A percentile compares a stretch with the other conserved stretches of the same genome.
phyloP scores from a whole-genome alignment of 2,329 filamentous ascomycete genomes.

The Clonostachys solani region DNA sequence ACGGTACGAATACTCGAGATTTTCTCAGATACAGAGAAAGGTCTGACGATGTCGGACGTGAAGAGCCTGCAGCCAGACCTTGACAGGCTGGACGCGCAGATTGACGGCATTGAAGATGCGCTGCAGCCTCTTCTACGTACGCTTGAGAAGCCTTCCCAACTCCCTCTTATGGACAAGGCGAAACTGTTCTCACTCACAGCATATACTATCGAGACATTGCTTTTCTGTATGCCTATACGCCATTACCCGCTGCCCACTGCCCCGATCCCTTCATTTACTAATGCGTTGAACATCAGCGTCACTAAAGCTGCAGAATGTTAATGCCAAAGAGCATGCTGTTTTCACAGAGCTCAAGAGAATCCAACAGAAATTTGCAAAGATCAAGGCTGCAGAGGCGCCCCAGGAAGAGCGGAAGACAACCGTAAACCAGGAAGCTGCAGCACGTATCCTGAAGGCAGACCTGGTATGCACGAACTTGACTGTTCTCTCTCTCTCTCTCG shows the following conservation, averaged over 20 bases:
- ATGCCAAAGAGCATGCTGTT: slow-evolving; percentile 81
- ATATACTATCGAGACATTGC: slow-evolving; percentile 84
- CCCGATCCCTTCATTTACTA: background rate
- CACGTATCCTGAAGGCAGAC: slow-evolving; percentile 77
- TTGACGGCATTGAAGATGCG: slow-evolving; percentile 73
- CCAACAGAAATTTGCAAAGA: slow-evolving; percentile 89
- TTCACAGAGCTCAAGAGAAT: slow-evolving; percentile 83
- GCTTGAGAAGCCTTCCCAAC: slow-evolving; percentile 67
- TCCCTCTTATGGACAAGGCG: slow-evolving; percentile 90
- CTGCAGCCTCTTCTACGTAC: slow-evolving; percentile 69
- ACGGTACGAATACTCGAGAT: too few relatives aligned
- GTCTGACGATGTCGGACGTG: slow-evolving; percentile 28
- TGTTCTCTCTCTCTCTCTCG: background rate
- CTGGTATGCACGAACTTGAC: slow-evolving; percentile 49
- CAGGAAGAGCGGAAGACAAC: slow-evolving; percentile 46
- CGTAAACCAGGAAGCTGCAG: slow-evolving; percentile 73
- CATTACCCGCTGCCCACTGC: background rate
- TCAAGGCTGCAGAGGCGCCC: slow-evolving; percentile 69
- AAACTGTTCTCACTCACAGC: slow-evolving; percentile 87
- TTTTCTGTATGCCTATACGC: slow-evolving; percentile 65
- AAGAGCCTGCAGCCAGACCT: slow-evolving; percentile 63
- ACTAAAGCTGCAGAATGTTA: slow-evolving; percentile 71
- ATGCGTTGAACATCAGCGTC: slow-evolving; percentile 41
- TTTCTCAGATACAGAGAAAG: too few relatives aligned
- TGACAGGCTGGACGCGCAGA: slow-evolving; percentile 69